Percentiles rank a stretch among this genome's conserved stretches.
These are phyloP conservation scores for Metroxylon sagu DNA, from an alignment of 176 grass and related monocot species.

Conservation along the genomic window DNA sequence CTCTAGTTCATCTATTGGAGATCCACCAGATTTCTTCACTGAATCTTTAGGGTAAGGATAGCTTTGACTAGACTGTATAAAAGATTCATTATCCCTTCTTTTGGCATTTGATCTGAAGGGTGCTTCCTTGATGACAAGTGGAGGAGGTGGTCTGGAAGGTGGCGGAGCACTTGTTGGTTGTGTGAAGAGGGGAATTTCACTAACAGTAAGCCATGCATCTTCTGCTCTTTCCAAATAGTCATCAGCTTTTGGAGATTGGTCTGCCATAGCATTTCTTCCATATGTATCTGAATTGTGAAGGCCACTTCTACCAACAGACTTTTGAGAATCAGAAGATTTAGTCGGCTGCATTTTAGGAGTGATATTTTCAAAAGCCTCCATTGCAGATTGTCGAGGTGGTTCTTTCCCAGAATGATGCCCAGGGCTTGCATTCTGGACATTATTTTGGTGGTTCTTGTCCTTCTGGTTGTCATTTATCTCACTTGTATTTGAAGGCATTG, in stretches of 20 bases:
- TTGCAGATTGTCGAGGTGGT: conserved; percentile 27
- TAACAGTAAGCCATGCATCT: conserved; percentile 93
- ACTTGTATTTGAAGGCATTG: conserved; percentile 35
- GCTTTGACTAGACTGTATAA: conserved; percentile 30
- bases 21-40: conserved; percentile 31
- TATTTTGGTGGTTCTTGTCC: conserved; percentile 26
- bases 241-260: conserved; percentile 51
- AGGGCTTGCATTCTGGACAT: conserved; percentile 32
- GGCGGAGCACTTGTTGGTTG: conserved; percentile 71
- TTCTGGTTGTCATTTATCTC: conserved; percentile 42
- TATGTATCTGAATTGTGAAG: conserved; percentile 37
- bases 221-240: conserved; percentile 50
- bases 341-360: conserved; percentile 36
- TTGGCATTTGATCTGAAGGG: conserved; percentile 24
- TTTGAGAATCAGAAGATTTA: conserved; percentile 41
- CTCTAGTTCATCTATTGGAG: conserved; percentile 64
- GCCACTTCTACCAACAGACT: conserved; percentile 17
- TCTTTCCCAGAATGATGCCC: conserved; percentile 42
- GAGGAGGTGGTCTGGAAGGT: conserved; percentile 68
- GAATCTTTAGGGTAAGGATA: conserved; percentile 44
- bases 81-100: conserved; percentile 27
- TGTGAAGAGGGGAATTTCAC: conserved; percentile 90
- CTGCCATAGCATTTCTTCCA: conserved; percentile 27
- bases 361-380: conserved; percentile 39
- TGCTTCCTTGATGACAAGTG: conserved; percentile 37